Percentiles rank a stretch among this genome's conserved stretches.
Evolutionary conservation across 1,139 yeast species (phyloP).

Genomic region (Hansenula lynferdii): DNA sequence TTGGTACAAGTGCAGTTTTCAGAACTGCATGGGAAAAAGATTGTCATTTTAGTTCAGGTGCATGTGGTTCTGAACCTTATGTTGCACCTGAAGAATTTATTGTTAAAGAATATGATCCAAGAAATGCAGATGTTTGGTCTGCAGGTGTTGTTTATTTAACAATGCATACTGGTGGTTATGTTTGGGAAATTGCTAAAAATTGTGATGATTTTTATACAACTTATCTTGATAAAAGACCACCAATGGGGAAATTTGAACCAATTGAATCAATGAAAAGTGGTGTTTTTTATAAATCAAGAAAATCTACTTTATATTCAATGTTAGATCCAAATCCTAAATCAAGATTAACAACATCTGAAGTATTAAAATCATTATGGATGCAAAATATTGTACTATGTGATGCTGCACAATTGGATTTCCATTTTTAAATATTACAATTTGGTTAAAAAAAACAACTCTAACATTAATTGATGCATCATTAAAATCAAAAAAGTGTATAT

Average conservation of each 20-base stretch:
- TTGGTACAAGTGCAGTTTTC: slow-evolving; percentile 76
- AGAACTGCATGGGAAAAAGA: slow-evolving; percentile 64
- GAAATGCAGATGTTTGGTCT: slow-evolving; percentile 67
- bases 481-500: no score
- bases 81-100: slow-evolving; percentile 67
- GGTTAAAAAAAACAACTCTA: no score
- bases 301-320: slow-evolving; percentile 49
- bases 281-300: slow-evolving; percentile 28
- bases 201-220: slow-evolving; percentile 29
- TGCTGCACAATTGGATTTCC: slow-evolving; percentile 12
- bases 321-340: slow-evolving; percentile 50
- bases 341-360: slow-evolving; percentile 38
- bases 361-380: slow-evolving; percentile 49
- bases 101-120: slow-evolving; percentile 46
- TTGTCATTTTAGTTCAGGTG: slow-evolving; percentile 49
- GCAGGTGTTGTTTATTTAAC: slow-evolving; percentile 55
- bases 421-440: no score
- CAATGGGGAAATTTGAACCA: slow-evolving; percentile 22
- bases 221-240: slow-evolving; percentile 28
- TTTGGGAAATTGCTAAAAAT: slow-evolving; percentile 44
- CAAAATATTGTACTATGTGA: slow-evolving; percentile 42
- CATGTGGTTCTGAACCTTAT: slow-evolving; percentile 74
- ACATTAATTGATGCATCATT: no score
- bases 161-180: slow-evolving; percentile 46
- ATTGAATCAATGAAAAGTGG: slow-evolving; percentile 18